Evolutionary conservation across 345 rosid species (phyloP), one percentile per base, ranked within the genome.

Genomic region (Lumnitzera racemosa): DNA sequence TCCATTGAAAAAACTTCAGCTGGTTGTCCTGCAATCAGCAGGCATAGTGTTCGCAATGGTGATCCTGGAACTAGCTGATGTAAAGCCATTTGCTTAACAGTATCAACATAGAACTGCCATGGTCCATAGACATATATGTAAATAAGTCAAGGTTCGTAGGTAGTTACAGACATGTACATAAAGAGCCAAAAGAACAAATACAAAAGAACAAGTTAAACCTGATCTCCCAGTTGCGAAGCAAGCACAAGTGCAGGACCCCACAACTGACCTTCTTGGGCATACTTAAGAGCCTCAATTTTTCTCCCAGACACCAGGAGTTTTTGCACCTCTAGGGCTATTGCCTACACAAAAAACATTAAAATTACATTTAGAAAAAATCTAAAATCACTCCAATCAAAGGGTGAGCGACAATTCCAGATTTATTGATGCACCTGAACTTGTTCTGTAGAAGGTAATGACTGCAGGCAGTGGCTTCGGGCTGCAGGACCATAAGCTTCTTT

Each of bases 171-270:
- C 15, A 12, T 36, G 60, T 16, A 12, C 60, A 57, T 41, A 43
- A 0, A 7, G 12, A 49, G 52, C 23, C 49, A 17, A 47, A 48
- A 24, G 43, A 46, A 10, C 13, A 25, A 47, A 54, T 49, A 24
- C 58, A 50, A 47, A 52, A 67, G 46, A 17, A 41, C 49, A 70
- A 48, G 66, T 71, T 63, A 63, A 67, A 95, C 99, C 97, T 95
- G 95, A 57, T 95, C 80, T 27, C 97, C 99, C 65, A 95, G 89
- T 68, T 90, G 97, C 27, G 97, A 84, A 1, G 99, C 92, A 54
- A 95, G 88, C 62, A 95, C 86, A 71, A 95, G 92, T 29, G 99
- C 97, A 53, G 91, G 97, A 72, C 99, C 99, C 99, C 99, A 95
- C 67, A 95, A 74, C 76, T 83, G 92, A 62, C 99, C 99, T 70